Percentiles rank a stretch among this genome's conserved stretches.
These are phyloP conservation scores for Leishmania mexicana DNA, from an alignment of 208 protist genomes.

Conservation along the genomic window DNA sequence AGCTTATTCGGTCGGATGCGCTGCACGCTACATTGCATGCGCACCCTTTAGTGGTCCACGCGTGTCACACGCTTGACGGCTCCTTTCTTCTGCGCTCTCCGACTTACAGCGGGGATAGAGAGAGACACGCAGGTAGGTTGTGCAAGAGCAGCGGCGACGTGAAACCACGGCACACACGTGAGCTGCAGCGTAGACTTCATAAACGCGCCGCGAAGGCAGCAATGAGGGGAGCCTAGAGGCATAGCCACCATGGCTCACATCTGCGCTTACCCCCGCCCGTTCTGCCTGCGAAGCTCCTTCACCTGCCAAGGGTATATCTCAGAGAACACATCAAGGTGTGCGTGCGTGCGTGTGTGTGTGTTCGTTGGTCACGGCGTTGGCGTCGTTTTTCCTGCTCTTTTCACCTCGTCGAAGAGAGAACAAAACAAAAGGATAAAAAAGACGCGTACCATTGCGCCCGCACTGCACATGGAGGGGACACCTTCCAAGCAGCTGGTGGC, in stretches of 20 bases:
- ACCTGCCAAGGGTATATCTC: background rate
- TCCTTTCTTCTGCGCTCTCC: background rate
- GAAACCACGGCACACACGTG: background rate
- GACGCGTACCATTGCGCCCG: background rate
- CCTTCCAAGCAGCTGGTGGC: background rate
- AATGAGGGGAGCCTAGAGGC: too few species aligned
- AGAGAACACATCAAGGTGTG: background rate
- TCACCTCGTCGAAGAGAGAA: background rate
- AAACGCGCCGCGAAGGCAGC: background rate
- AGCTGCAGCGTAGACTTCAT: too few species aligned
- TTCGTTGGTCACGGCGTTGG: background rate
- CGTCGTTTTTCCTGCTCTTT: background rate
- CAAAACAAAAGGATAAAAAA: slow-evolving; percentile 3
- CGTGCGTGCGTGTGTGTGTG: background rate
- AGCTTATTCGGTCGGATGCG: background rate
- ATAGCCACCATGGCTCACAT: background rate
- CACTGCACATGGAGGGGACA: background rate
- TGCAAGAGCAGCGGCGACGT: background rate
- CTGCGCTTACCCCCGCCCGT: background rate
- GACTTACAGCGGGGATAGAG: background rate
- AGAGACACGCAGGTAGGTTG: background rate
- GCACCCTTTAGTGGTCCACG: background rate
- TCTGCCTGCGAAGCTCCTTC: background rate
- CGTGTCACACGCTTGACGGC: background rate
- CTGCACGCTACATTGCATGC: background rate